Evolutionary conservation across 176 grass and related monocot genomes (phyloP).

Genomic region (Musa troglodytarum): DNA sequence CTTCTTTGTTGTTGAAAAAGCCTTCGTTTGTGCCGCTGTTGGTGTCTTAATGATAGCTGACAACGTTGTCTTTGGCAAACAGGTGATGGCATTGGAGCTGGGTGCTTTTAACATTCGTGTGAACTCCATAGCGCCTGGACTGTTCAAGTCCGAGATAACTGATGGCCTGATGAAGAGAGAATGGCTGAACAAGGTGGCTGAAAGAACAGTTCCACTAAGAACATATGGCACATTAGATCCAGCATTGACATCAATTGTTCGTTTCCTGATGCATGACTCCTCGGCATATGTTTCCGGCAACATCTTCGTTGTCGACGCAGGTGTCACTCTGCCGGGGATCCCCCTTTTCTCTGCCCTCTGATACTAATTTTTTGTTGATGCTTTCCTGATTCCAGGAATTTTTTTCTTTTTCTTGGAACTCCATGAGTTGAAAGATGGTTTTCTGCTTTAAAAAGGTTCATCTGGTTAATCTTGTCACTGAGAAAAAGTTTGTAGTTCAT

Average conservation of each 20-base stretch:
- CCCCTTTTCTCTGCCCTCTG: slow-evolving; percentile 38
- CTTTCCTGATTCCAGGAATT: too few species aligned
- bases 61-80: background rate
- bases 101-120: slow-evolving; percentile 28
- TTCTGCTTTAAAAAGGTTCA: too few species aligned
- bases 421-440: too few species aligned
- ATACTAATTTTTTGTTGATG: background rate
- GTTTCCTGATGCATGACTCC: slow-evolving; percentile 33
- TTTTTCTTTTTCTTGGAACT: too few species aligned
- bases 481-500: too few species aligned
- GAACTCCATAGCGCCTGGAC: slow-evolving; percentile 35
- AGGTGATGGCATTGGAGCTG: slow-evolving; percentile 43
- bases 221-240: slow-evolving; percentile 27
- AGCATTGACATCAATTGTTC: slow-evolving; percentile 35
- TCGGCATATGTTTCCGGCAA: slow-evolving; percentile 42
- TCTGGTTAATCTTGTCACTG: too few species aligned
- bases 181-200: slow-evolving; percentile 24
- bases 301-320: slow-evolving; percentile 32
- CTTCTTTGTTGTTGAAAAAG: background rate
- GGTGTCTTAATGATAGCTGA: too few species aligned
- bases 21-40: background rate
- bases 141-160: slow-evolving; percentile 44
- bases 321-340: slow-evolving; percentile 25
- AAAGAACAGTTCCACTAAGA: slow-evolving; percentile 30
- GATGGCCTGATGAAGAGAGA: slow-evolving; percentile 17